Conservation (phyloP, 108 stramenopile species). For the Aurantiochytrium sp. region DNA sequence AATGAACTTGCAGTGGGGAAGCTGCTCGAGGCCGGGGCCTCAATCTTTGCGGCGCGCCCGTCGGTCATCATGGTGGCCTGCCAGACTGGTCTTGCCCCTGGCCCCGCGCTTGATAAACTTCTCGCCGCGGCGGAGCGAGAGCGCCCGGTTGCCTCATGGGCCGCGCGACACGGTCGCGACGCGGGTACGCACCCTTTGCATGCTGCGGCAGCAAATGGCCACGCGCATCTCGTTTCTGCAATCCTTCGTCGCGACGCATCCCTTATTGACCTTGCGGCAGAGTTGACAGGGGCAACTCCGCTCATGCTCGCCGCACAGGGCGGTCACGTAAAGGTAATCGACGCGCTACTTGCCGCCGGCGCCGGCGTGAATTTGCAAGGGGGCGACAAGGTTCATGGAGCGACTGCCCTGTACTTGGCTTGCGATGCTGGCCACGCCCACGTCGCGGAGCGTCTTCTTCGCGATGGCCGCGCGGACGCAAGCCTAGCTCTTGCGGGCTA, state of each 20-base stretch:
- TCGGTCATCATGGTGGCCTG: neutral
- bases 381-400: neutral
- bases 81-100: neutral
- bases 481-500: neutral
- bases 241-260: neutral
- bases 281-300: neutral
- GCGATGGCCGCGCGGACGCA: neutral
- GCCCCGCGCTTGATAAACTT: neutral
- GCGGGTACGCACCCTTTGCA: neutral
- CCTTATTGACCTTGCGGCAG: neutral
- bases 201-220: neutral
- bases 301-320: neutral
- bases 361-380: neutral
- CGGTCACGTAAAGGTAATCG: neutral
- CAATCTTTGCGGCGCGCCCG: neutral
- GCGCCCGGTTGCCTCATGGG: neutral
- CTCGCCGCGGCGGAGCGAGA: neutral
- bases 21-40: neutral
- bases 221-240: neutral
- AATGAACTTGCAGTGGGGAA: neutral
- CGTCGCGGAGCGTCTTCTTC: neutral
- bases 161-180: neutral
- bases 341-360: neutral
- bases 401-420: constrained; percentile 15
- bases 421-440: neutral